A percentile compares a stretch with the other conserved stretches of the same genome.
Evolutionary conservation across 306 rosid species (phyloP).

Genomic region (Dicorynia guianensis): DNA sequence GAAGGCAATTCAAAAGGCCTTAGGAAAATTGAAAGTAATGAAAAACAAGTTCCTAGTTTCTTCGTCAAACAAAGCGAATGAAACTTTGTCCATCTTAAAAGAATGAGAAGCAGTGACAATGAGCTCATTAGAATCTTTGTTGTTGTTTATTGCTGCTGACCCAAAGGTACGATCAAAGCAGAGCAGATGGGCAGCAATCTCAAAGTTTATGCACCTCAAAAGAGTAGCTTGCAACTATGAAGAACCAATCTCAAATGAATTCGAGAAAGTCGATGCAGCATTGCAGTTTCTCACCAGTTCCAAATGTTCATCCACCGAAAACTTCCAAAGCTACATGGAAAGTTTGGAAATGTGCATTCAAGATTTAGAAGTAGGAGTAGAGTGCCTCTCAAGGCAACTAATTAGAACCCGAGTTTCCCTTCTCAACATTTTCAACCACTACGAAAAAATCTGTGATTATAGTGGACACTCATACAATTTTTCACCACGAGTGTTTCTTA

Average conservation of each 20-base stretch:
- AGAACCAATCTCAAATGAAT: neutral
- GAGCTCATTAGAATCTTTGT: constrained; percentile 41
- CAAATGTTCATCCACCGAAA: neutral
- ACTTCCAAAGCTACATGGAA: neutral
- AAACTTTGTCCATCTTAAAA: constrained; percentile 33
- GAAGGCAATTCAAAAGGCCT: constrained; percentile 45
- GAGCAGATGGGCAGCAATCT: neutral
- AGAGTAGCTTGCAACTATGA: neutral
- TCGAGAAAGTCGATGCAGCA: neutral
- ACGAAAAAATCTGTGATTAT: neutral
- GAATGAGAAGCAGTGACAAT: constrained; percentile 48
- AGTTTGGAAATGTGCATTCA: neutral
- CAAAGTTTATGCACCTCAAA: neutral
- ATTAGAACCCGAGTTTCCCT: constrained; percentile 42
- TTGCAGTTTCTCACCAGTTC: neutral
- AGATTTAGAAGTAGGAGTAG: constrained; percentile 2
- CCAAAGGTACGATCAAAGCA: neutral
- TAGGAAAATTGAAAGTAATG: constrained; percentile 37
- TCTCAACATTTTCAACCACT: constrained; percentile 49
- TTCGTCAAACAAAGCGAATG: constrained; percentile 33
- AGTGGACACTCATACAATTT: neutral
- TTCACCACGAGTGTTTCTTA: constrained; percentile 8
- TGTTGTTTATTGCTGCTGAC: constrained; percentile 40
- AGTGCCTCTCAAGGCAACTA: constrained; percentile 38
- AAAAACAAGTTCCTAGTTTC: constrained; percentile 25